Percentiles rank a stretch among this genome's conserved stretches.
phyloP scores from a whole-genome alignment of 1,139 yeast genomes.

The Hyphopichia pseudoburtonii region DNA sequence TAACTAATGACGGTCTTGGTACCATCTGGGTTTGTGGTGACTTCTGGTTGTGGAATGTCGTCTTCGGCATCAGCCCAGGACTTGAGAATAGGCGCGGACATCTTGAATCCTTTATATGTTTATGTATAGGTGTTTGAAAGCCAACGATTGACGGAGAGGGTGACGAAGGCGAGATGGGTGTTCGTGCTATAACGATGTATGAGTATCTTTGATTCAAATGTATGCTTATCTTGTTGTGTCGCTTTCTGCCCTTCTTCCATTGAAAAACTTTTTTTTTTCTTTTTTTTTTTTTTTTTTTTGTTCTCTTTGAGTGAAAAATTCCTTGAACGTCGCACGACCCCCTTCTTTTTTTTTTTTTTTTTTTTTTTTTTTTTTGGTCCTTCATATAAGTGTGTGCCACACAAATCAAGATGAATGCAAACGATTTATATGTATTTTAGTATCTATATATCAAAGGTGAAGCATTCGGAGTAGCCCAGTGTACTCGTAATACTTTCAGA shows the following conservation, averaged over 20 bases:
- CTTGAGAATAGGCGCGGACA: constrained; percentile 43
- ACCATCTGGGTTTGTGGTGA: constrained; percentile 80
- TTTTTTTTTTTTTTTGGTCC: too few species aligned
- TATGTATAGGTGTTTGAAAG: constrained; percentile 3
- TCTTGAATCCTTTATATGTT: constrained; percentile 10
- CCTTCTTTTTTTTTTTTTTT: not conserved
- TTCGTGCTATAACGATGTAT: too few species aligned
- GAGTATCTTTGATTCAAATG: too few species aligned
- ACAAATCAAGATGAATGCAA: too few species aligned
- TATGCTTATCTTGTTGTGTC: not conserved
- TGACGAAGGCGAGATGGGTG: too few species aligned
- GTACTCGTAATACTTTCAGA: too few species aligned
- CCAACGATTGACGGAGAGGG: too few species aligned
- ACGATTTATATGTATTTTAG: too few species aligned
- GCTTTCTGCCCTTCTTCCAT: not conserved
- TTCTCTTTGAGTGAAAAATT: constrained; percentile 4
- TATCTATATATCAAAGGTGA: too few species aligned
- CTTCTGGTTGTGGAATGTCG: constrained; percentile 64
- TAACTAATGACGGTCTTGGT: constrained; percentile 85
- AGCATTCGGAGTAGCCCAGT: too few species aligned
- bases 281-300: too few species aligned
- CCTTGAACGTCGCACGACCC: constrained; percentile 10
- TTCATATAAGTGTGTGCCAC: not conserved
- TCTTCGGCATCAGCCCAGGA: constrained; percentile 73
- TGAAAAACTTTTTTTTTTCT: not conserved